Evolutionary conservation across 1,284 basidiomycete genomes (phyloP).

Genomic region (Irpex sp.): DNA sequence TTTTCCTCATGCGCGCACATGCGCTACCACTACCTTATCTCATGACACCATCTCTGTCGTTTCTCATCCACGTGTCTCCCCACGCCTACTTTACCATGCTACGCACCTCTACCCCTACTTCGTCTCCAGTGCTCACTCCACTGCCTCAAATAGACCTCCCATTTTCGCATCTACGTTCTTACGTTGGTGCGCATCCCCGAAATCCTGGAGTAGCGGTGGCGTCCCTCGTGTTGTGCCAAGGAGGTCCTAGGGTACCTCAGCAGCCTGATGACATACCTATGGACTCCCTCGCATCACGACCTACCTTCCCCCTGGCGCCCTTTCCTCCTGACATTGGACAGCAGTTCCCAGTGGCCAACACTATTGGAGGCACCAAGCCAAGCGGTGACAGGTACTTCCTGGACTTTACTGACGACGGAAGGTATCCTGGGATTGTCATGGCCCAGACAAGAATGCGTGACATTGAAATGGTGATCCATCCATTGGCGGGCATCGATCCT

Average conservation of each 20-base stretch:
- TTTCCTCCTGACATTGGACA: not conserved
- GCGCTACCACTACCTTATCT: slow-evolving; percentile 68
- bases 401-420: slow-evolving; percentile 62
- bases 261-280: slow-evolving; percentile 10
- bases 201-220: slow-evolving; percentile 51
- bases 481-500: slow-evolving; percentile 43
- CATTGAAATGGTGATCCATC: slow-evolving; percentile 59
- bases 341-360: slow-evolving; percentile 20
- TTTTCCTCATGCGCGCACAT: slow-evolving; percentile 61
- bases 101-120: slow-evolving; percentile 26
- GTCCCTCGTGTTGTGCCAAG: slow-evolving; percentile 45
- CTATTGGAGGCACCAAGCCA: slow-evolving; percentile 17
- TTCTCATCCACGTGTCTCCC: slow-evolving; percentile 67
- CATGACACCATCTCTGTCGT: slow-evolving; percentile 61
- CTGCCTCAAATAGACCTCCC: slow-evolving; percentile 53
- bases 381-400: slow-evolving; percentile 57
- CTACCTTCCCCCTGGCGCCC: slow-evolving; percentile 35
- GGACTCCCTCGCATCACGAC: slow-evolving; percentile 24
- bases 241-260: slow-evolving; percentile 9
- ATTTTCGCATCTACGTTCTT: slow-evolving; percentile 41
- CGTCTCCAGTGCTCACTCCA: slow-evolving; percentile 18
- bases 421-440: slow-evolving; percentile 57
- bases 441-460: slow-evolving; percentile 69
- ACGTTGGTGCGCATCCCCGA: slow-evolving; percentile 35
- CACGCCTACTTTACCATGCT: slow-evolving; percentile 60